A percentile compares a stretch with the other conserved stretches of the same genome.
These are phyloP conservation scores for Nepenthes mirabilis DNA, from an alignment of 148 eudicot species.

Conservation along the genomic window DNA sequence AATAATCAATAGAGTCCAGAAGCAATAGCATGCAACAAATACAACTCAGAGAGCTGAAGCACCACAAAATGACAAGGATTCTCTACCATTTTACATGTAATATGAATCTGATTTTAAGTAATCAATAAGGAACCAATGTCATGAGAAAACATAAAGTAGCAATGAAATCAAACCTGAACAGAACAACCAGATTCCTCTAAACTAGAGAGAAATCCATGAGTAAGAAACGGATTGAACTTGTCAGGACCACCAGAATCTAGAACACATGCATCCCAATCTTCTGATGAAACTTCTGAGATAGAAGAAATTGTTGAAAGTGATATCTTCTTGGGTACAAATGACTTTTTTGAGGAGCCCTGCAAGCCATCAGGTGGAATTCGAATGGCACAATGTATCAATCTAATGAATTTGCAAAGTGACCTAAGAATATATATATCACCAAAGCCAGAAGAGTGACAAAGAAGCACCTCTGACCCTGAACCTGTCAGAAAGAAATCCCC, in stretches of 20 bases:
- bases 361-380: slow-evolving; percentile 2
- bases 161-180: slow-evolving; percentile 45
- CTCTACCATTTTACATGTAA: too few relatives aligned
- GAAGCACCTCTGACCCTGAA: slow-evolving; percentile 59
- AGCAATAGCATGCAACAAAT: too few relatives aligned
- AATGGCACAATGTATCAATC: background rate
- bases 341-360: slow-evolving; percentile 24
- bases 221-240: slow-evolving; percentile 74
- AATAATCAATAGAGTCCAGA: too few relatives aligned
- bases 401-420: background rate
- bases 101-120: too few relatives aligned
- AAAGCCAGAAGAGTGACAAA: slow-evolving; percentile 14
- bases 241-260: slow-evolving; percentile 54
- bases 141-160: background rate
- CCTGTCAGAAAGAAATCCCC: slow-evolving; percentile 58
- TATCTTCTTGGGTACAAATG: slow-evolving; percentile 25
- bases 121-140: background rate
- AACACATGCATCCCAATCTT: slow-evolving; percentile 86
- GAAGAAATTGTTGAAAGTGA: slow-evolving; percentile 74
- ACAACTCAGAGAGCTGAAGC: too few relatives aligned
- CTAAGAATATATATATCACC: slow-evolving; percentile 4
- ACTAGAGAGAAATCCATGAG: slow-evolving; percentile 79
- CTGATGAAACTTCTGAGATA: slow-evolving; percentile 48
- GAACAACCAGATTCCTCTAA: slow-evolving; percentile 73
- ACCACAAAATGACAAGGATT: too few relatives aligned